phyloP scores from a whole-genome alignment of 208 protist genomes.

The Wallacemonas rigidus region DNA sequence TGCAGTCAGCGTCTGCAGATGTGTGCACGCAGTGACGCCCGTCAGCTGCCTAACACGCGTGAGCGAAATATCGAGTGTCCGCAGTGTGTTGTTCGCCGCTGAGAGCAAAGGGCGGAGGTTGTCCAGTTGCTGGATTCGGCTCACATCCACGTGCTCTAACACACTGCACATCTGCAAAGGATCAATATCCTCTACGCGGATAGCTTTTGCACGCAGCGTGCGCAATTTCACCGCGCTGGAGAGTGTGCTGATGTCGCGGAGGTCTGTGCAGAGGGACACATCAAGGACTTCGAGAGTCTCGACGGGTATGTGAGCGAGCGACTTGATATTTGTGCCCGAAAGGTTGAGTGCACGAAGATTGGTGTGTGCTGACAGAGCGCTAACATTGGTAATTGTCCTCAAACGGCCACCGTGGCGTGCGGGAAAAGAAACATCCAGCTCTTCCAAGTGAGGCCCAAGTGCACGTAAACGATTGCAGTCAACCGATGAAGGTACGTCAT shows the following conservation, averaged over 20 bases:
- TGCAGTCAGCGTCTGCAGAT: neutral
- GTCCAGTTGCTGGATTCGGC: neutral
- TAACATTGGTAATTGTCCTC: neutral
- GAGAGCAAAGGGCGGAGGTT: neutral
- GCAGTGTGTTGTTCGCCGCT: neutral
- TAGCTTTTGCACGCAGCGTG: neutral
- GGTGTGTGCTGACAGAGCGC: neutral
- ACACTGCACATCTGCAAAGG: neutral
- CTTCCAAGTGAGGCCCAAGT: neutral
- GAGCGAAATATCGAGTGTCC: constrained; percentile 2
- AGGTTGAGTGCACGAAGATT: neutral
- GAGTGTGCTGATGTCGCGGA: neutral
- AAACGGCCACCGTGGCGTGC: constrained; percentile 1
- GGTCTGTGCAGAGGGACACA: neutral
- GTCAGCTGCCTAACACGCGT: neutral
- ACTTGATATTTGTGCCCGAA: neutral
- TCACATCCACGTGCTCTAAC: constrained; percentile 2
- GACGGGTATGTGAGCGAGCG: neutral
- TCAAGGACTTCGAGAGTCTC: neutral
- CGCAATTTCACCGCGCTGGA: neutral
- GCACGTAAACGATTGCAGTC: neutral
- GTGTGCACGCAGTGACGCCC: neutral
- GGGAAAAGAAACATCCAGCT: neutral
- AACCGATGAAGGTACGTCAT: neutral
- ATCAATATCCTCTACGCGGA: neutral